phyloP scores from a whole-genome alignment of 129 eudicot species.

The Scalesia atractyloides region DNA sequence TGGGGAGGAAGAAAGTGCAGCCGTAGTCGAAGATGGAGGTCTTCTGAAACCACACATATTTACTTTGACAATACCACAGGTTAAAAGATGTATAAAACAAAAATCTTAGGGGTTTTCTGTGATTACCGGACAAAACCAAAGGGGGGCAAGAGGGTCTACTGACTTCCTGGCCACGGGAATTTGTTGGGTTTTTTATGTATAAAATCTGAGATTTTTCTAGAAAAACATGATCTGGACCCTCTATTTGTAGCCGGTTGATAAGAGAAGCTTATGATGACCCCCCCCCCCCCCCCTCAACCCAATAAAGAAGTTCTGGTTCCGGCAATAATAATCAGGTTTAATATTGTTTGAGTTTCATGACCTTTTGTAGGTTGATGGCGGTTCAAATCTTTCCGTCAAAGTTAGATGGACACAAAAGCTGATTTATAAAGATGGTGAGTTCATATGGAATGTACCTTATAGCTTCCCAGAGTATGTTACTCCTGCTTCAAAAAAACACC shows the following conservation, averaged over 20 bases:
- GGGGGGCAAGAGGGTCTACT: too few relatives aligned
- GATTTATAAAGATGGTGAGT: conserved; percentile 54
- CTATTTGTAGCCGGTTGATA: too few relatives aligned
- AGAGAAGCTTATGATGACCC: too few relatives aligned
- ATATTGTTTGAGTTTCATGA: background rate
- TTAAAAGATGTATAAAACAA: conserved; percentile 15
- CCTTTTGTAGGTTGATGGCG: conserved; percentile 68
- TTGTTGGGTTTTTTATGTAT: too few relatives aligned
- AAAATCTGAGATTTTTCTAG: too few relatives aligned
- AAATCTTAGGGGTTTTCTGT: background rate
- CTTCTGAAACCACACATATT: conserved; percentile 68
- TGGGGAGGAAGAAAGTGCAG: conserved; percentile 29
- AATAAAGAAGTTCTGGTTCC: too few relatives aligned
- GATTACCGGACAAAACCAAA: too few relatives aligned
- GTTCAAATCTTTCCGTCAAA: conserved; percentile 65
- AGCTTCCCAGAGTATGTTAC: conserved; percentile 82
- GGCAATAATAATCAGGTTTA: background rate
- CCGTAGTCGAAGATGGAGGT: conserved; percentile 59
- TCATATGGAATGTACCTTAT: conserved; percentile 71
- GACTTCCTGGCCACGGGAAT: too few relatives aligned
- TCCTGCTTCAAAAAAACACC: conserved; percentile 76
- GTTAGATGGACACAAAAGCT: conserved; percentile 76
- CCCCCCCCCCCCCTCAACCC: too few relatives aligned
- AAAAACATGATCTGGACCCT: too few relatives aligned
- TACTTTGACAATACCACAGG: conserved; percentile 74